These are phyloP conservation scores for Furcasterigmium furcatum DNA, from an alignment of 2,329 filamentous ascomycete genomes.

Conservation along the genomic window DNA sequence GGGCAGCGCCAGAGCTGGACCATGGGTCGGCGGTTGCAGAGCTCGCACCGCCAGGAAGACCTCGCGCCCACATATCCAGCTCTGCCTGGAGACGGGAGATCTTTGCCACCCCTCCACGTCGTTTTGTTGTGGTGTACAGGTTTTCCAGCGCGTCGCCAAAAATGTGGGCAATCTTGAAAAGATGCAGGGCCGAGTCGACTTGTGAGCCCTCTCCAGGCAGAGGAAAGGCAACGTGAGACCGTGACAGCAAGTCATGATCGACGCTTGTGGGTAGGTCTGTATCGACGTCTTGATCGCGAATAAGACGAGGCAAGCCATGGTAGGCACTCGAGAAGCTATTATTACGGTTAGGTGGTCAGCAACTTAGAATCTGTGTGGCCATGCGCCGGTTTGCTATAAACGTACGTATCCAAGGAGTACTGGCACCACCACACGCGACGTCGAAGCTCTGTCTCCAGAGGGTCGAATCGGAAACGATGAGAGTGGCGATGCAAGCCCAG, in stretches of 20 bases:
- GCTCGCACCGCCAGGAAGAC: constrained; percentile 1
- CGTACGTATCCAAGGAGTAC: constrained; percentile 19
- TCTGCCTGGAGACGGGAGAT: constrained; percentile 17
- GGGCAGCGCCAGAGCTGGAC: not conserved
- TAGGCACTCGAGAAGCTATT: constrained; percentile 19
- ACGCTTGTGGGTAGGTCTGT: constrained; percentile 18
- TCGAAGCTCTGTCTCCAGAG: constrained; percentile 18
- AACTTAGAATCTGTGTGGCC: not conserved
- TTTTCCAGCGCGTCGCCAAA: constrained; percentile 16
- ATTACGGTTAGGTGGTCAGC: constrained; percentile 2
- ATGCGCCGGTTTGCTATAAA: not conserved
- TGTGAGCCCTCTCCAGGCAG: constrained; percentile 18
- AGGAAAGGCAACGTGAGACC: constrained; percentile 17
- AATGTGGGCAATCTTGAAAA: constrained; percentile 20
- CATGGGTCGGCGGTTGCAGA: not conserved
- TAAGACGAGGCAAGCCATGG: constrained; percentile 20
- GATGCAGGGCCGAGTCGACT: constrained; percentile 16
- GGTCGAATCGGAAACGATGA: constrained; percentile 20
- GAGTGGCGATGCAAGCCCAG: constrained; percentile 19
- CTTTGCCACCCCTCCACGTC: constrained; percentile 18
- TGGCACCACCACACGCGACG: constrained; percentile 21
- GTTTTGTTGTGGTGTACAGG: constrained; percentile 18
- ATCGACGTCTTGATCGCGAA: constrained; percentile 20
- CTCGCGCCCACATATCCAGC: constrained; percentile 17
- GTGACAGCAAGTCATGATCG: constrained; percentile 18